phyloP scores from a whole-genome alignment of 179 eudicot species.

The Beta lomatogona region DNA sequence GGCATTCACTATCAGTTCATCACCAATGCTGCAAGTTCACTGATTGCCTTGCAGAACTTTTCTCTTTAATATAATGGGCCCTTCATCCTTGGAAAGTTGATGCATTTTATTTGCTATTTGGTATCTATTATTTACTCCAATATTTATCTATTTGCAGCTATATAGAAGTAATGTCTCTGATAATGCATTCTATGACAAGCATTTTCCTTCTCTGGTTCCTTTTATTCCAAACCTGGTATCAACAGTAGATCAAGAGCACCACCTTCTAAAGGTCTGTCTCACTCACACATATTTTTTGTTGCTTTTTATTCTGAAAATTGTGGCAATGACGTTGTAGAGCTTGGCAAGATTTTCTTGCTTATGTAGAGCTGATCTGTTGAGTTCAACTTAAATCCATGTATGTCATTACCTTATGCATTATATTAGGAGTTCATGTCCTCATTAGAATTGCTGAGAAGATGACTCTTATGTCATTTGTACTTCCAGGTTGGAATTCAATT shows the following conservation, averaged over 20 bases:
- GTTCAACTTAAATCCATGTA: background rate
- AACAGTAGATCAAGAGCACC: slow-evolving; percentile 61
- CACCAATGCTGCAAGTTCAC: too few relatives aligned
- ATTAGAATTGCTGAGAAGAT: background rate
- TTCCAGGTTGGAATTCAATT: background rate
- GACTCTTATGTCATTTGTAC: background rate
- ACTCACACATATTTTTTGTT: background rate
- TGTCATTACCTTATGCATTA: background rate
- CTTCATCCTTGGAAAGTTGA: background rate
- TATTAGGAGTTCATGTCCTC: background rate
- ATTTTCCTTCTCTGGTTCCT: slow-evolving; percentile 61
- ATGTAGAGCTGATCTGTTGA: background rate
- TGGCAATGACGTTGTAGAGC: background rate
- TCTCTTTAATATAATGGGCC: background rate
- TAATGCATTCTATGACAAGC: slow-evolving; percentile 54
- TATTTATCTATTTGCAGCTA: slow-evolving; percentile 46
- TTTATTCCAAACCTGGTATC: slow-evolving; percentile 68
- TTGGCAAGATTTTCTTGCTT: background rate
- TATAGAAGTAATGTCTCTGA: slow-evolving; percentile 38
- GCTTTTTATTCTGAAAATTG: background rate
- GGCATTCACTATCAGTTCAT: too few relatives aligned
- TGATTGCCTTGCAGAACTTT: background rate
- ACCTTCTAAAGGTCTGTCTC: slow-evolving; percentile 64
- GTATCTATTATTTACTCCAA: background rate
- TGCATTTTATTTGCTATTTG: background rate